These are phyloP conservation scores for Solanum rostratum DNA, from an alignment of 257 asterid genomes.

Conservation along the genomic window DNA sequence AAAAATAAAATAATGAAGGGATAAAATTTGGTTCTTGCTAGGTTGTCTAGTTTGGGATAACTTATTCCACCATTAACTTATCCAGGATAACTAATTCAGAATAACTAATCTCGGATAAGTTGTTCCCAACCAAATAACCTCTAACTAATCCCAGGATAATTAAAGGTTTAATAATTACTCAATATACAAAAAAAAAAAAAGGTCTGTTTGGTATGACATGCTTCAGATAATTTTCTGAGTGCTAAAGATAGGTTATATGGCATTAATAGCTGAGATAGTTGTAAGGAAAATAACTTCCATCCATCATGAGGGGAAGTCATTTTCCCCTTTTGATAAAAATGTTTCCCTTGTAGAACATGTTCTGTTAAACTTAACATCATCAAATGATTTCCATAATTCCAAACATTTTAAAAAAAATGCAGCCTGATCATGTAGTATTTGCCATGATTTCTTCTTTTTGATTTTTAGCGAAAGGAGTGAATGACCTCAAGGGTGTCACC, in stretches of 20 bases:
- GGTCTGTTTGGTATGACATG: background rate
- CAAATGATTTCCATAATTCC: background rate
- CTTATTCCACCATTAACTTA: too few relatives aligned
- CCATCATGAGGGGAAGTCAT: background rate
- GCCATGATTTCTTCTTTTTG: background rate
- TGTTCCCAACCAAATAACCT: too few relatives aligned
- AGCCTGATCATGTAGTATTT: background rate
- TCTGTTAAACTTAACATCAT: background rate
- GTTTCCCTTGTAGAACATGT: background rate
- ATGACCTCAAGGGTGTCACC: slow-evolving; percentile 21
- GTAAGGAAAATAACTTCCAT: background rate
- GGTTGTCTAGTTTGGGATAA: too few relatives aligned
- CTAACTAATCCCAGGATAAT: too few relatives aligned
- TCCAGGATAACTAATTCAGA: too few relatives aligned
- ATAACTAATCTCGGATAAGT: too few relatives aligned
- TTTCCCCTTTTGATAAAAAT: background rate
- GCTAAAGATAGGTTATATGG: background rate
- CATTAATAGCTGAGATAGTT: background rate
- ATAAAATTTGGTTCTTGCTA: too few relatives aligned
- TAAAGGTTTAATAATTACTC: background rate
- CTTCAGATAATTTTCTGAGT: background rate
- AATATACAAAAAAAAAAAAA: background rate
- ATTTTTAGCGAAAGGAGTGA: background rate
- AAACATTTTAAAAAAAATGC: background rate
- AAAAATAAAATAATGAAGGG: too few relatives aligned